Percentiles rank a stretch among this genome's conserved stretches.
These are phyloP conservation scores for Penicillium soppii DNA, from an alignment of 495 filamentous ascomycete species.

Conservation along the genomic window DNA sequence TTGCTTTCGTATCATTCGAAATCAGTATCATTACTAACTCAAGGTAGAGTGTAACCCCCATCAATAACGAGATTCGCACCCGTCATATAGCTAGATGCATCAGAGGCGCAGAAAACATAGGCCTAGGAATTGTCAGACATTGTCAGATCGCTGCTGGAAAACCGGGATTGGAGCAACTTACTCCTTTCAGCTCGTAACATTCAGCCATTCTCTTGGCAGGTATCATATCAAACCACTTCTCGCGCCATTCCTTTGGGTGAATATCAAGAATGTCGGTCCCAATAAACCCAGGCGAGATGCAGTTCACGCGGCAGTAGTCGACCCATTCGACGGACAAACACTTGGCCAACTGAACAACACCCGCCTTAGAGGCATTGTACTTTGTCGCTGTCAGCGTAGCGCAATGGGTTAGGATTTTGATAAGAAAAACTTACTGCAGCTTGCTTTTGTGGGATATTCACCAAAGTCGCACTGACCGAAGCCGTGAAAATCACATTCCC, in stretches of 20 bases:
- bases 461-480: slow-evolving; percentile 40
- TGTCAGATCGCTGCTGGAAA: neutral
- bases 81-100: slow-evolving; percentile 39
- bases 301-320: slow-evolving; percentile 42
- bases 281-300: slow-evolving; percentile 46
- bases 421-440: slow-evolving; percentile 23
- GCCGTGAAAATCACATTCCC: slow-evolving; percentile 46
- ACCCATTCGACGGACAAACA: slow-evolving; percentile 40
- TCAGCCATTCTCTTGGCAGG: slow-evolving; percentile 32
- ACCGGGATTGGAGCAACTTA: slow-evolving; percentile 8
- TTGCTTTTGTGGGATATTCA: slow-evolving; percentile 48
- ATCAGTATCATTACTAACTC: neutral
- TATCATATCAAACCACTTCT: slow-evolving; percentile 27
- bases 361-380: slow-evolving; percentile 44
- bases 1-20: neutral
- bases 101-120: slow-evolving; percentile 34
- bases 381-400: slow-evolving; percentile 6
- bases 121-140: slow-evolving; percentile 14
- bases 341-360: slow-evolving; percentile 35
- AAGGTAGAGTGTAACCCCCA: slow-evolving; percentile 32
- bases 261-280: slow-evolving; percentile 35
- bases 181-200: slow-evolving; percentile 34
- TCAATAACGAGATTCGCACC: slow-evolving; percentile 35
- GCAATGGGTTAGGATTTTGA: neutral
- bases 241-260: slow-evolving; percentile 20